Conservation (phyloP, 306 rosid species). For the Castanospermum australe region DNA sequence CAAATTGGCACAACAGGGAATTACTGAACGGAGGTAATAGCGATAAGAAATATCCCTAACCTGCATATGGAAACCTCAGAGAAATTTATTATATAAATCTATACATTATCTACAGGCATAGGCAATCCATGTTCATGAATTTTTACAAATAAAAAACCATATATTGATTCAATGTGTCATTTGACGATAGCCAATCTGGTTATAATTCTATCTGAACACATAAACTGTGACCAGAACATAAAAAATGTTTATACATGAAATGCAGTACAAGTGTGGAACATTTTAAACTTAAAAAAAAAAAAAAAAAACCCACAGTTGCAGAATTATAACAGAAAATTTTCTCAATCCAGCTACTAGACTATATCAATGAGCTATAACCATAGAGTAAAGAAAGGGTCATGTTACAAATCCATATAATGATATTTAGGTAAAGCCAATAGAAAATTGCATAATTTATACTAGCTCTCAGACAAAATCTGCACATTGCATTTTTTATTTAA, state of each 20-base stretch:
- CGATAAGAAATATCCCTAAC: neutral
- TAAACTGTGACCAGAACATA: neutral
- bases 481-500: neutral
- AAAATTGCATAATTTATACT: neutral
- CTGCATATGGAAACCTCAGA: neutral
- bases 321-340: neutral
- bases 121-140: conserved; percentile 6
- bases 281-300: neutral
- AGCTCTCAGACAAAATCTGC: neutral
- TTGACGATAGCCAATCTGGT: neutral
- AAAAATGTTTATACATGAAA: neutral
- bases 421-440: conserved; percentile 8
- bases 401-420: neutral
- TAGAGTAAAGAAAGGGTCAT: conserved; percentile 5
- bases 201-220: neutral
- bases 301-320: neutral
- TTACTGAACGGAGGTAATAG: neutral
- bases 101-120: neutral
- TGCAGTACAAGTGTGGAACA: neutral
- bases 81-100: neutral
- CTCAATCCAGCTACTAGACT: conserved; percentile 6
- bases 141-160: conserved; percentile 14
- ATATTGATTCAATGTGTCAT: conserved; percentile 9
- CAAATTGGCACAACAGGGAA: neutral
- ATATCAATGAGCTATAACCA: neutral